Evolutionary conservation across 805 yeast genomes (phyloP).

Genomic region (Blastobotrys mokoenaii): DNA sequence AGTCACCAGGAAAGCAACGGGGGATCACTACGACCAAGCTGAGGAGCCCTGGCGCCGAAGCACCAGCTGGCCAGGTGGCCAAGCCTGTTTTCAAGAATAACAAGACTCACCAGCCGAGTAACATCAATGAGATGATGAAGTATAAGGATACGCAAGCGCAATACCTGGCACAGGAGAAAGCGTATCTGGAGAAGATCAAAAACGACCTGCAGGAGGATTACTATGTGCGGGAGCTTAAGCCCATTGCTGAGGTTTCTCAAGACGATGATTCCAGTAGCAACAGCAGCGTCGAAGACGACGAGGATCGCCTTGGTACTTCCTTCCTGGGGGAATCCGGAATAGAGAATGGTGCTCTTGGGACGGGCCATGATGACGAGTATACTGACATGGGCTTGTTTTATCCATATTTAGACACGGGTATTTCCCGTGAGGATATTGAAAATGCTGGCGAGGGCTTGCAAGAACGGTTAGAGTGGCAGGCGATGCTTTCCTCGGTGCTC

Average conservation of each 20-base stretch:
- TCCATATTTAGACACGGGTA: slow-evolving; percentile 18
- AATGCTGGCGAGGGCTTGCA: slow-evolving; percentile 28
- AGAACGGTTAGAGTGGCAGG: slow-evolving; percentile 92
- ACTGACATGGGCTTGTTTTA: slow-evolving; percentile 17
- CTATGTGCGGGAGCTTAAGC: slow-evolving; percentile 52
- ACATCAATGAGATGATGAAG: slow-evolving; percentile 1
- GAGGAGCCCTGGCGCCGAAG: too few species aligned
- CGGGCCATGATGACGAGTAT: slow-evolving; percentile 26
- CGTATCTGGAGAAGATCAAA: slow-evolving; percentile 53
- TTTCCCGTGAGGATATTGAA: slow-evolving; percentile 21
- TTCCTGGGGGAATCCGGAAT: slow-evolving; percentile 21
- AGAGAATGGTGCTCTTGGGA: slow-evolving; percentile 24
- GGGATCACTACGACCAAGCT: background rate
- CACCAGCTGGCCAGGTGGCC: slow-evolving; percentile 4
- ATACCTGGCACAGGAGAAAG: slow-evolving; percentile 56
- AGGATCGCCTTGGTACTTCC: slow-evolving; percentile 22
- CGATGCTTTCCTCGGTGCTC: slow-evolving; percentile 80
- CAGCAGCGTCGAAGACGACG: slow-evolving; percentile 25
- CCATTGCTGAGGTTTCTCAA: slow-evolving; percentile 20
- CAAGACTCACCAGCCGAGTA: slow-evolving; percentile 8
- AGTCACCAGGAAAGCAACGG: background rate
- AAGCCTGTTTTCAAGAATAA: background rate
- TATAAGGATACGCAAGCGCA: slow-evolving; percentile 28
- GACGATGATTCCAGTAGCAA: slow-evolving; percentile 25
- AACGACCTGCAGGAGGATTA: slow-evolving; percentile 61